Conservation (phyloP, 2,329 filamentous ascomycete species). For the Aureobasidium sp. region DNA sequence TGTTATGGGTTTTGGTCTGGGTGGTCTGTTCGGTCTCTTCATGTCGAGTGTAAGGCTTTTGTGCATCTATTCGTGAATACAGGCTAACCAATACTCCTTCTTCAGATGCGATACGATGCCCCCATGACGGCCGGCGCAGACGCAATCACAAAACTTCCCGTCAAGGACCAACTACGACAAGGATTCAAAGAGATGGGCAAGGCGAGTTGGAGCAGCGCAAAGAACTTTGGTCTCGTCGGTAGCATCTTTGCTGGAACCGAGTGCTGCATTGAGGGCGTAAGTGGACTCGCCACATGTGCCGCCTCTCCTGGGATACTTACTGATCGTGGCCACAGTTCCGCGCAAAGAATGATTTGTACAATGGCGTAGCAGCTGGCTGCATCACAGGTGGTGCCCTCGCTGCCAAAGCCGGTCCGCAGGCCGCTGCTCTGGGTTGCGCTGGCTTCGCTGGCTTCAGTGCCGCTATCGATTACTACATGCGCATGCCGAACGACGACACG, state of each 20-base stretch:
- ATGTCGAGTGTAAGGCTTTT: slow-evolving; percentile 76
- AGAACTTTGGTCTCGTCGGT: slow-evolving; percentile 92
- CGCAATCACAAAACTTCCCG: slow-evolving; percentile 56
- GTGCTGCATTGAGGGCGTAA: slow-evolving; percentile 80
- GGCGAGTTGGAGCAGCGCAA: slow-evolving; percentile 72
- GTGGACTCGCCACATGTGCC: not conserved
- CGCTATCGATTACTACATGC: slow-evolving; percentile 88
- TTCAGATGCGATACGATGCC: slow-evolving; percentile 95
- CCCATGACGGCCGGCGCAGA: slow-evolving; percentile 56
- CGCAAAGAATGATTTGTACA: slow-evolving; percentile 87
- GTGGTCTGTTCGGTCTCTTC: slow-evolving; percentile 90
- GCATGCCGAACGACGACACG: slow-evolving; percentile 49
- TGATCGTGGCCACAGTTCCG: slow-evolving; percentile 41
- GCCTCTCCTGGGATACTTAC: not conserved
- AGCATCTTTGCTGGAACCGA: slow-evolving; percentile 87
- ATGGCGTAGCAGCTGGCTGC: slow-evolving; percentile 81
- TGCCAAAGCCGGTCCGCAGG: slow-evolving; percentile 79
- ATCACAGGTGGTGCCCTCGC: slow-evolving; percentile 85
- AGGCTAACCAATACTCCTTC: not conserved
- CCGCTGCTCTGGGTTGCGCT: slow-evolving; percentile 75
- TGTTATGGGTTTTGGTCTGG: slow-evolving; percentile 88
- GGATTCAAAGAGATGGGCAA: slow-evolving; percentile 94
- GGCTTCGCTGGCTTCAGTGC: slow-evolving; percentile 90
- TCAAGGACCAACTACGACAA: slow-evolving; percentile 70
- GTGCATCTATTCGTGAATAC: not conserved